Evolutionary conservation across 139 green algal genomes (phyloP), one percentile per base, ranked within the genome.

Genomic region (Chlorella sp.): DNA sequence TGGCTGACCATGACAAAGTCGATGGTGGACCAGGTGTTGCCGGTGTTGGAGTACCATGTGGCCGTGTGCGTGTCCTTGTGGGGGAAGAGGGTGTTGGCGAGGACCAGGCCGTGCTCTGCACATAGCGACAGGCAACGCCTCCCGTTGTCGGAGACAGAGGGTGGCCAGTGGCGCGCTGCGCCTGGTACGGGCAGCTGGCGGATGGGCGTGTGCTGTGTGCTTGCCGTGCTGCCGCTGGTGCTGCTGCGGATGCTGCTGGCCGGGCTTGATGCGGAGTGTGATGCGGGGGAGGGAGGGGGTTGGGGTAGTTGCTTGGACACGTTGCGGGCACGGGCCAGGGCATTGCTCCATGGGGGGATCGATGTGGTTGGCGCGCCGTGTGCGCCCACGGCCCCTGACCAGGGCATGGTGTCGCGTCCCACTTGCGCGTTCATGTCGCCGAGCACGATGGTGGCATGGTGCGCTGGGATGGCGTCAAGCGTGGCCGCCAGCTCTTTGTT

Each of bases 371-470:
- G 17, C 24, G 55, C 55, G 27, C 55, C 55, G 4, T 30, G 24
- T 6, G 14, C 22, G 22, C 55, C 55, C 20, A 64, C 4, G 22
- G 24, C 24, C 4, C 55, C 55, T 31, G 17, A 20, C 55, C 55
- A 27, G 55, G 14, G 4, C 22, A 31, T 20, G 14, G 55, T 30
- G 55, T 64, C 55, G 24, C 55, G 24, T 6, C 55, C 55, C 55
- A 64, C 55, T 29, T 64, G 4, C 4, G 55, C 55, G 24, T 64
- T 64, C 55, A 64, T 64, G 55, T 64, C 55, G 24, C 55, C 55
- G 4, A 64, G 24, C 4, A 64, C 55, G 55, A 64, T 4, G 22
- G 55, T 64, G 20, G 27, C 24, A 29, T 64, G 55, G 55, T 64
- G 55, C 24, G 55, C 20, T 64, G 55, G 55, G 55, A 64, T 64